phyloP scores from a whole-genome alignment of 2,329 filamentous ascomycete genomes.

The Phaeoacremonium minimum region DNA sequence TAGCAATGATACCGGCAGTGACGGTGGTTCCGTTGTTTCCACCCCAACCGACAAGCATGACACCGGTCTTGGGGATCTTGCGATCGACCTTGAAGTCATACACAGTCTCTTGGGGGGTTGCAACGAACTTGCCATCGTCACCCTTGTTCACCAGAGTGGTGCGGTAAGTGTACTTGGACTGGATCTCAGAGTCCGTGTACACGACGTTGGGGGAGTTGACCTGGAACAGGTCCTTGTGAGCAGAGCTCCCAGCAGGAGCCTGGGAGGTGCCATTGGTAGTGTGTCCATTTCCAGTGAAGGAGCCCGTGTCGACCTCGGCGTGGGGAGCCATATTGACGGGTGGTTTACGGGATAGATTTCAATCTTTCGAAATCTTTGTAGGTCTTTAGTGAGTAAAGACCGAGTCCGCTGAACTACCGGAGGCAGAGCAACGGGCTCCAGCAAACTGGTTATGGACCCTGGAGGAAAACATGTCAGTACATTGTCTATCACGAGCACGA shows the following conservation, averaged over 20 bases:
- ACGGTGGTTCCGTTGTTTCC: constrained; percentile 98
- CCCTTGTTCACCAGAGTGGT: constrained; percentile 77
- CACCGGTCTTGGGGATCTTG: constrained; percentile 84
- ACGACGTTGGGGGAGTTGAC: constrained; percentile 90
- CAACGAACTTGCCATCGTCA: constrained; percentile 70
- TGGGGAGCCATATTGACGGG: constrained; percentile 81
- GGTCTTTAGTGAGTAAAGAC: constrained; percentile 50
- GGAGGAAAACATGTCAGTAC: constrained; percentile 20
- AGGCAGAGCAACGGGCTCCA: constrained; percentile 89
- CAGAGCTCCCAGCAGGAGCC: constrained; percentile 38
- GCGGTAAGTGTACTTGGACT: constrained; percentile 92
- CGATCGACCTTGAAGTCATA: constrained; percentile 99
- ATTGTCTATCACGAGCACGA: constrained; percentile 6
- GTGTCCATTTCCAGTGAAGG: constrained; percentile 58
- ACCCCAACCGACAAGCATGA: constrained; percentile 97
- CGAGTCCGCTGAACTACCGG: constrained; percentile 74
- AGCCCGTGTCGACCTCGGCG: constrained; percentile 58
- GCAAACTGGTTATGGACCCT: constrained; percentile 96
- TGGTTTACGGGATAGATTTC: constrained; percentile 11
- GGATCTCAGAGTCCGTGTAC: constrained; percentile 86
- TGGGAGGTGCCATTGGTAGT: constrained; percentile 20
- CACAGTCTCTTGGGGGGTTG: constrained; percentile 78
- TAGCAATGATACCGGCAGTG: constrained; percentile 94
- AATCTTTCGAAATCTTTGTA: constrained; percentile 17
- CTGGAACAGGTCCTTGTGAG: constrained; percentile 65